Evolutionary conservation across 2,329 filamentous ascomycete genomes (phyloP), one percentile per base, ranked within the genome.

Genomic region (Aspergillus fischeri): DNA sequence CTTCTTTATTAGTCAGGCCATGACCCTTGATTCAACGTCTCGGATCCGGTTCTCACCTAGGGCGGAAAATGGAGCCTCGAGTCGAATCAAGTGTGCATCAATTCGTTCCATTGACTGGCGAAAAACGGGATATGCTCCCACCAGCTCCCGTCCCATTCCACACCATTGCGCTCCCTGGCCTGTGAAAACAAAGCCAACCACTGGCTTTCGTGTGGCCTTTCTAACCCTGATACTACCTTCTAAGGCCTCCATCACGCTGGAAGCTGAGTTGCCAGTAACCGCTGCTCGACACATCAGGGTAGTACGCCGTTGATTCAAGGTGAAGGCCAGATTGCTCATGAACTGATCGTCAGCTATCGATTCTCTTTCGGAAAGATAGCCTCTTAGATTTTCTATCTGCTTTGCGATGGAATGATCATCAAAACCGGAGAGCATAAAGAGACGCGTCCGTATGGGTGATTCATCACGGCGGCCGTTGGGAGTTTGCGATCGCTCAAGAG

Each of bases 101-200:
- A 63, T 62, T 4, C 42, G 27, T 14, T 56, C 21, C 6, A 66
- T 59, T 1, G 61, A 60, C 6, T 58, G 52, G 7, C 50, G 38
- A 28, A 67, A 64, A 9, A 65, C 48, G 2, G 60, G 64, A 45
- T 65, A 70, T 3, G 48, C 27, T 1, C 53, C 38, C 0, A 73
- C 29, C 0, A 74, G 53, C 27, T 69, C 68, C 7, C 52, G 55
- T 11, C 71, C 71, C 72, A 74, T 74, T 1, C 53, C 62, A 1
- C 52, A 42, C 62, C 65, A 74, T 47, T 75, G 73, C 1, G 71
- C 70, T 1, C 73, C 73, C 52, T 75, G 73, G 1, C 73, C 72
- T 0, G 71, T 73, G 54, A 75, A 75, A 1, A 74, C 62, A 28
- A 66, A 65, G 0, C 60, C 57, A 17, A 62, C 27, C 0, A 2